These are phyloP conservation scores for Neurospora discreta DNA, from an alignment of 495 filamentous ascomycete genomes.

Conservation along the genomic window DNA sequence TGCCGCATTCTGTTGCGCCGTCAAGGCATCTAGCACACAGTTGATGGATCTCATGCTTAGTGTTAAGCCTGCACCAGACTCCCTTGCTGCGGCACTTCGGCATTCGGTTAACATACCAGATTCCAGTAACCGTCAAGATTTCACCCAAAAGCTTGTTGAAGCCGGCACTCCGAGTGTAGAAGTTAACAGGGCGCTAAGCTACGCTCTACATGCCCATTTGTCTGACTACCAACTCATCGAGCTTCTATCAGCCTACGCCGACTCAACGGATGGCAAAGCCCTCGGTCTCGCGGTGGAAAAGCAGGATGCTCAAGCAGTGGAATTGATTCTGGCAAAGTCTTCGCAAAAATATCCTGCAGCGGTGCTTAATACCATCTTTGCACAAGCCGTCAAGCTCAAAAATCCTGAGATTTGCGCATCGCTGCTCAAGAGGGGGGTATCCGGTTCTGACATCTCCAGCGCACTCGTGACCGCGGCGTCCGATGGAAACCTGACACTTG, in stretches of 20 bases:
- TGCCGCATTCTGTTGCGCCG: conserved; percentile 28
- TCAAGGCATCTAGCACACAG: conserved; percentile 25
- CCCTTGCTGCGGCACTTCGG: conserved; percentile 29
- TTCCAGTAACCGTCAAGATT: conserved; percentile 30
- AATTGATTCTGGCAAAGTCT: conserved; percentile 26
- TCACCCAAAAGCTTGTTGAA: conserved; percentile 30
- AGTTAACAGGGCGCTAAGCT: conserved; percentile 32
- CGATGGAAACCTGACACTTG: conserved; percentile 34
- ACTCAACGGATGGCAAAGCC: conserved; percentile 30
- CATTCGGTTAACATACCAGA: conserved; percentile 32
- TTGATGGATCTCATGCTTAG: conserved; percentile 30
- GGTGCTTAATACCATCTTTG: conserved; percentile 22
- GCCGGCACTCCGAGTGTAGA: conserved; percentile 28
- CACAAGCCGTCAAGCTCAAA: conserved; percentile 20
- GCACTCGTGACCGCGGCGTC: conserved; percentile 30
- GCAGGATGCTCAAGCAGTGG: conserved; percentile 24
- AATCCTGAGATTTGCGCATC: conserved; percentile 22
- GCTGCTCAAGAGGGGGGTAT: conserved; percentile 27
- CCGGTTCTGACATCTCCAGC: conserved; percentile 24
- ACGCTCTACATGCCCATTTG: conserved; percentile 27
- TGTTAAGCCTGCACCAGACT: conserved; percentile 16
- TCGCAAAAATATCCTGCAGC: conserved; percentile 11
- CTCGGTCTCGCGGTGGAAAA: conserved; percentile 25
- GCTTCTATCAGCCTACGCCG: conserved; percentile 26
- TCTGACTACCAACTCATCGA: conserved; percentile 30